A percentile compares a stretch with the other conserved stretches of the same genome.
phyloP scores from a whole-genome alignment of 345 rosid species.

The Eucalyptus brandiana region DNA sequence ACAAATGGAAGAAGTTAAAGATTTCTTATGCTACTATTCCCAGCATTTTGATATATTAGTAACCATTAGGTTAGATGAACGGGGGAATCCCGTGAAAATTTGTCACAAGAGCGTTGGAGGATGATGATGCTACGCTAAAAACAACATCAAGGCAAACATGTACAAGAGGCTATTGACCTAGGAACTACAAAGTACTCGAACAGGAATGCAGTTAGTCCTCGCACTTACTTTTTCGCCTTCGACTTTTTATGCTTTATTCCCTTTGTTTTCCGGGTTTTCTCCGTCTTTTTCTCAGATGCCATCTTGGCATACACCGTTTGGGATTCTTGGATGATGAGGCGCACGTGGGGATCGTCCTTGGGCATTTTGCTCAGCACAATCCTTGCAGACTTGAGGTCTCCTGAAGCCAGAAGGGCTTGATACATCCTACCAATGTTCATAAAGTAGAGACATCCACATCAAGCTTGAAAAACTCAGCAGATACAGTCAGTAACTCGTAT shows the following conservation, averaged over 20 bases:
- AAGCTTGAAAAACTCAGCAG: neutral
- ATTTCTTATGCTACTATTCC: neutral
- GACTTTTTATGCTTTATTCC: neutral
- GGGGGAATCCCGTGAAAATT: neutral
- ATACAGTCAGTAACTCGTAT: neutral
- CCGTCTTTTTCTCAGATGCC: neutral
- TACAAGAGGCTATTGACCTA: neutral
- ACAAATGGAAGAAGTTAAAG: neutral
- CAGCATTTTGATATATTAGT: neutral
- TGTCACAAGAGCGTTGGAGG: neutral
- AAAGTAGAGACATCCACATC: neutral
- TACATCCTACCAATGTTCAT: slow-evolving; percentile 57
- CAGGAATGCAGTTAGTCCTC: neutral
- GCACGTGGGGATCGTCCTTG: slow-evolving; percentile 52
- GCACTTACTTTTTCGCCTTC: neutral
- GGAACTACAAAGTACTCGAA: neutral
- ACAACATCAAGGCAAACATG: neutral
- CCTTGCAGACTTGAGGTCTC: slow-evolving; percentile 32
- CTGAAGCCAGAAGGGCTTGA: slow-evolving; percentile 60
- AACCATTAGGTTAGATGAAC: neutral
- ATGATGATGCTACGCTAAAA: neutral
- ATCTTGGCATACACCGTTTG: neutral
- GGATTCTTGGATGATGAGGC: slow-evolving; percentile 21
- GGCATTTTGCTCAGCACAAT: slow-evolving; percentile 31
- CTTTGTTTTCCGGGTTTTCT: neutral